Base-by-base conservation (phyloP, 805 yeast species). In the Wickerhamiella dianesei region DNA sequence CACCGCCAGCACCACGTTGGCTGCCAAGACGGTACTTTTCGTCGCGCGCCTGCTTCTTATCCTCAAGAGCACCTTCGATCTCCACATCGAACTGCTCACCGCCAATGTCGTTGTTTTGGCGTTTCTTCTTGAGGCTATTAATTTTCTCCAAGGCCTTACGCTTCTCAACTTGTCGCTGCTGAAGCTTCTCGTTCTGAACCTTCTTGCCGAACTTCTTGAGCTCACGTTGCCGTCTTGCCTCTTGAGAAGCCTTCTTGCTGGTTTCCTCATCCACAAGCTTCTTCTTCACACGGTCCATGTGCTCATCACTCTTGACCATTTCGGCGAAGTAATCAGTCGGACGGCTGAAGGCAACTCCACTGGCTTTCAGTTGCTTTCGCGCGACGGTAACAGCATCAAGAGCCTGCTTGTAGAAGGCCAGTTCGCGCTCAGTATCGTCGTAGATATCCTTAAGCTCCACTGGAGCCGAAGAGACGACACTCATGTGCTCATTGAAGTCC, bases 291-390 rank as follows among this genome's bases (percentile, higher is more conserved):
- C 78, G 84, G 60, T 86, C 96, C 98, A 92, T 92, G 66, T 92
- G 99, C 64, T 86, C 96, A 65, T 92, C 98, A 46, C 88, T 80
- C 70, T 92, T 92, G 50, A 87, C 84, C 98, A 92, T 92, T 67
- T 92, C 98, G 17, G 98, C 99, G 68, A 92, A 92, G 65, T 85
- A 92, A 63, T 92, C 98, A 59, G 76, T 69, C 35, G 99, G 99
- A 64, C 98, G 77, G 22, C 94, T 73, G 64, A 92, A 92, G 50
- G 96, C 86, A 29, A 89, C 78, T 60, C 80, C 80, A 54, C 83
- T 73, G 59, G 78, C 78, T 44, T 54, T 54, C 48, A 78, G 67
- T 39, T 83, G 69, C 46, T 75, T 74, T 59, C 89, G 79, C 21
- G 83, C 95, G 55, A 73, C 76, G 44, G 73, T 66, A 22, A 83